Conservation (phyloP, 1,284 basidiomycete genomes). For the Cronartium ribicola region DNA sequence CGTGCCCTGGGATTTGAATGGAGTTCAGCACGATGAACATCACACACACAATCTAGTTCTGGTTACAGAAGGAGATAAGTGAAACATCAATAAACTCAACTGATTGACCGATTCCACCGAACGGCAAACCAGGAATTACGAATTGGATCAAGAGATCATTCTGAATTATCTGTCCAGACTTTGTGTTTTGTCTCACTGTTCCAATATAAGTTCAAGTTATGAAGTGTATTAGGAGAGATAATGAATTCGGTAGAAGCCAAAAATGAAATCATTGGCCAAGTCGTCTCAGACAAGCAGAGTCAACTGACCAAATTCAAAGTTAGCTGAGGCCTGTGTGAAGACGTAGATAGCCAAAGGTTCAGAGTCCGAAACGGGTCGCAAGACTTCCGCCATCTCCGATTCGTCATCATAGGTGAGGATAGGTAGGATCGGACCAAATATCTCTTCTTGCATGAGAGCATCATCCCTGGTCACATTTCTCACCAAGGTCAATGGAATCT, state of each 20-base stretch:
- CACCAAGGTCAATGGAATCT: conserved; percentile 51
- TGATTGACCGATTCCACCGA: conserved; percentile 46
- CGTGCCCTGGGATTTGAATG: conserved; percentile 45
- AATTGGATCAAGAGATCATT: conserved; percentile 51
- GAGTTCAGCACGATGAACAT: not conserved
- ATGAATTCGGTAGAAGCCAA: no score
- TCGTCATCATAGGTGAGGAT: conserved; percentile 45
- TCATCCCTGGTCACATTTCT: conserved; percentile 50
- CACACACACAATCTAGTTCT: no score
- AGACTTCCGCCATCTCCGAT: conserved; percentile 44
- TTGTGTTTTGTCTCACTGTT: conserved; percentile 26
- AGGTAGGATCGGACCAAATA: conserved; percentile 54
- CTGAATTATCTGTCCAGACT: conserved; percentile 44
- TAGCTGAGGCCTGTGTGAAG: conserved; percentile 48
- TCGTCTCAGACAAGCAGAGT: not conserved
- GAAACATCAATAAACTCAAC: conserved; percentile 46
- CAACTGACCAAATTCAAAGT: conserved; percentile 46
- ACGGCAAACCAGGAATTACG: conserved; percentile 45
- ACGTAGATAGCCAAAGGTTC: conserved; percentile 53
- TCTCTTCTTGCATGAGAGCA: conserved; percentile 52
- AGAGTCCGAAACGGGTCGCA: conserved; percentile 51
- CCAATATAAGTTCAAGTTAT: not conserved
- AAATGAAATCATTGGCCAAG: not conserved
- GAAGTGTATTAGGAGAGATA: no score
- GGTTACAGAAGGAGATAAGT: no score